phyloP scores from a whole-genome alignment of 2,329 filamentous ascomycete species.

The Aspergillus tanneri region DNA sequence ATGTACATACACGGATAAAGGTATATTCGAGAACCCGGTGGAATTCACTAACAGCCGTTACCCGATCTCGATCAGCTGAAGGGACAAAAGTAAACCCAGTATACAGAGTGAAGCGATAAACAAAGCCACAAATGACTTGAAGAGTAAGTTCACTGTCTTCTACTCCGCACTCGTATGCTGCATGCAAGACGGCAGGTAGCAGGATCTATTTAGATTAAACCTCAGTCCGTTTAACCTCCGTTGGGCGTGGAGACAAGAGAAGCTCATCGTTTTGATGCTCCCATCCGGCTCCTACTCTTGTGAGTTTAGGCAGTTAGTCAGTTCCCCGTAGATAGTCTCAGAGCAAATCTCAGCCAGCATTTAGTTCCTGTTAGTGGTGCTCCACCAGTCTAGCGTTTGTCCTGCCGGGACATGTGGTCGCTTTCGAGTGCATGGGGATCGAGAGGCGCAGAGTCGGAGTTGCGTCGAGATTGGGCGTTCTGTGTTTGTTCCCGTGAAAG shows the following conservation, averaged over 20 bases:
- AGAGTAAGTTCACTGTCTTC: background rate
- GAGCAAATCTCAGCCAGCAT: constrained; percentile 2
- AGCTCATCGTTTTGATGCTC: background rate
- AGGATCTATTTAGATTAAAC: constrained; percentile 14
- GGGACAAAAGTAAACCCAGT: background rate
- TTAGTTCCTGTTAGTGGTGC: constrained; percentile 7
- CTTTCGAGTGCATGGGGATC: constrained; percentile 24
- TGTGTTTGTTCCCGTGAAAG: constrained; percentile 6
- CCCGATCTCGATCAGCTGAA: no score
- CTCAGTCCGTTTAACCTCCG: constrained; percentile 6
- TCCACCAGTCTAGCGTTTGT: constrained; percentile 15
- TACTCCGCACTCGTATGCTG: constrained; percentile 17
- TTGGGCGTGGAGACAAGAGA: constrained; percentile 8
- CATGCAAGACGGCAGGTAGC: constrained; percentile 20
- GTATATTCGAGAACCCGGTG: no score
- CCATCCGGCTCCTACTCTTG: background rate
- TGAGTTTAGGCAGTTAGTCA: background rate
- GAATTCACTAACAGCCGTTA: no score
- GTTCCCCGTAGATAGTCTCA: background rate
- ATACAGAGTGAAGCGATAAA: no score
- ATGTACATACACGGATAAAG: background rate
- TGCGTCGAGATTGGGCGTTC: constrained; percentile 21
- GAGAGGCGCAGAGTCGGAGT: constrained; percentile 12
- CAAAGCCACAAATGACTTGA: background rate
- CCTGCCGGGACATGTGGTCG: constrained; percentile 27